These are phyloP conservation scores for Gossypioides kirkii DNA, from an alignment of 345 rosid species.

Conservation along the genomic window DNA sequence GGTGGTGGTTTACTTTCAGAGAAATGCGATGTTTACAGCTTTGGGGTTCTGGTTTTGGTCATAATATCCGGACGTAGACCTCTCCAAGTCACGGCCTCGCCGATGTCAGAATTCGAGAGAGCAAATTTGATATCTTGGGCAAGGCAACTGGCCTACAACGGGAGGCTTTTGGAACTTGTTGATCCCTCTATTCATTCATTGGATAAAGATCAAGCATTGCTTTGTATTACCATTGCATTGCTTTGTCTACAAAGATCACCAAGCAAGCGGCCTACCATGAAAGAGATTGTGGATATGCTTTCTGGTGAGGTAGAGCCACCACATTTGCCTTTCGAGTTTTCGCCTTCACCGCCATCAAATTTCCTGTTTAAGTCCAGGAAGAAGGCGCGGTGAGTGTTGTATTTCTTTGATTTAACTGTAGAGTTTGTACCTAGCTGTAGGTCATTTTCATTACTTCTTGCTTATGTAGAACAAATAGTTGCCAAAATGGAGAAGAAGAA, in stretches of 20 bases:
- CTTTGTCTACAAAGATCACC: slow-evolving; percentile 75
- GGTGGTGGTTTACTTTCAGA: slow-evolving; percentile 63
- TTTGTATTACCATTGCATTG: slow-evolving; percentile 63
- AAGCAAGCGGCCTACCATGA: slow-evolving; percentile 56
- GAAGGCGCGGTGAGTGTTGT: slow-evolving; percentile 30
- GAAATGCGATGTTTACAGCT: slow-evolving; percentile 74
- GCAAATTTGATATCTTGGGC: slow-evolving; percentile 84
- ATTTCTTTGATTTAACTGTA: slow-evolving; percentile 29
- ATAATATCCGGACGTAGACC: slow-evolving; percentile 70
- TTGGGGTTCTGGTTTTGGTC: slow-evolving; percentile 66
- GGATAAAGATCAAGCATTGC: slow-evolving; percentile 56
- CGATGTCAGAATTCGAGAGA: slow-evolving; percentile 72
- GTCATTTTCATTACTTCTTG: slow-evolving; percentile 19
- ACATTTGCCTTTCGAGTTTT: slow-evolving; percentile 66
- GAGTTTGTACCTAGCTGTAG: slow-evolving; percentile 27
- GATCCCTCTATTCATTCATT: slow-evolving; percentile 58
- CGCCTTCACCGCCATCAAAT: slow-evolving; percentile 65
- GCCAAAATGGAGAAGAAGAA: slow-evolving; percentile 13
- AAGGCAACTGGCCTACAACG: slow-evolving; percentile 59
- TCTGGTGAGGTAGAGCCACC: slow-evolving; percentile 64
- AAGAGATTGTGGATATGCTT: slow-evolving; percentile 64
- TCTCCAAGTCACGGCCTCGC: slow-evolving; percentile 69
- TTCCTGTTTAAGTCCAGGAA: slow-evolving; percentile 53
- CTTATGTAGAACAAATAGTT: slow-evolving; percentile 22
- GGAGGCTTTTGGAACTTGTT: slow-evolving; percentile 61